Conservation (phyloP, 768 basidiomycete species). For the Russula ochroleuca region DNA sequence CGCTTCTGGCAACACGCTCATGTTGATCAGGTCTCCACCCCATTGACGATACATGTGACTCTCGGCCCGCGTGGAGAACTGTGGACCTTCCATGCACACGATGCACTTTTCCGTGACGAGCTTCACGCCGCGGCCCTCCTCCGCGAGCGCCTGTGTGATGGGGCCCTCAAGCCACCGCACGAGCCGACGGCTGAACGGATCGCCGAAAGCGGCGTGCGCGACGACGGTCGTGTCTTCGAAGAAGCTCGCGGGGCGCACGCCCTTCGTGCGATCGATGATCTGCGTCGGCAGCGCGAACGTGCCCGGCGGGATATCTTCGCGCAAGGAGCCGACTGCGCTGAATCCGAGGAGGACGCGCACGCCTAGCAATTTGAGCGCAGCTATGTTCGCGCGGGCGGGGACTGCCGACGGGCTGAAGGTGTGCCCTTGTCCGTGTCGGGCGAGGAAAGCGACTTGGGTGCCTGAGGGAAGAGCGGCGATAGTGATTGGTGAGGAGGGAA, state of each 20-base stretch:
- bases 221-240: slow-evolving; percentile 81
- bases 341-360: slow-evolving; percentile 88
- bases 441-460: slow-evolving; percentile 78
- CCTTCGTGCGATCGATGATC: slow-evolving; percentile 96
- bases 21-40: slow-evolving; percentile 94
- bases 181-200: slow-evolving; percentile 73
- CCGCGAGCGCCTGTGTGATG: slow-evolving; percentile 59
- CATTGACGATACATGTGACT: slow-evolving; percentile 88
- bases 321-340: slow-evolving; percentile 90
- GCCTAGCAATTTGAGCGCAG: slow-evolving; percentile 89
- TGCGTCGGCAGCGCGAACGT: slow-evolving; percentile 85
- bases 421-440: slow-evolving; percentile 86
- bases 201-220: slow-evolving; percentile 91
- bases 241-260: slow-evolving; percentile 81
- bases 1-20: slow-evolving; percentile 96
- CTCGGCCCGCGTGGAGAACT: slow-evolving; percentile 98
- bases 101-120: slow-evolving; percentile 81
- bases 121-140: slow-evolving; percentile 54
- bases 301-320: slow-evolving; percentile 89
- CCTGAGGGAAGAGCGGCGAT: slow-evolving; percentile 86
- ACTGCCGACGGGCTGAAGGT: slow-evolving; percentile 73
- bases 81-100: slow-evolving; percentile 96
- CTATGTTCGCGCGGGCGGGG: slow-evolving; percentile 88
- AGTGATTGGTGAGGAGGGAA: slow-evolving; percentile 86
- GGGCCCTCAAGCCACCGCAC: slow-evolving; percentile 59